Conservation (phyloP, 106 monocot genomes). For the Dioscorea zingiberensis region DNA sequence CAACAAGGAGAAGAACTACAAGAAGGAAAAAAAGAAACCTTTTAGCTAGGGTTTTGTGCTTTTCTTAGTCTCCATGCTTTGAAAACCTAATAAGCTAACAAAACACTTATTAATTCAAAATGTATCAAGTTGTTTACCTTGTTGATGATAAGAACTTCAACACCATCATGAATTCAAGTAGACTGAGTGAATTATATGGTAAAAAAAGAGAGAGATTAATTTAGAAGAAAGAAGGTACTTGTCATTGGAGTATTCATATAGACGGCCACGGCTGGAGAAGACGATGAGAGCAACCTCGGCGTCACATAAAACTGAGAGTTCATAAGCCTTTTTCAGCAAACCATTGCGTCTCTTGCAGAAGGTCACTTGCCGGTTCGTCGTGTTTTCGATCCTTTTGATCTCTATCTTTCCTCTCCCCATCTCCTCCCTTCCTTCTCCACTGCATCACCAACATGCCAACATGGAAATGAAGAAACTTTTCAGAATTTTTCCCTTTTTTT, state of each 20-base stretch:
- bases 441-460: too few relatives aligned
- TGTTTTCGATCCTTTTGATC: constrained; percentile 36
- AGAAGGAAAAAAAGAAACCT: neutral
- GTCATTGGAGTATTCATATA: constrained; percentile 11
- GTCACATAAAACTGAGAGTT: constrained; percentile 14
- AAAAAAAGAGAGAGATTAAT: neutral
- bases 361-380: constrained; percentile 31
- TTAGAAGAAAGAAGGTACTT: neutral
- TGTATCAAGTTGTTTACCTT: neutral
- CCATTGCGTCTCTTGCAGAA: constrained; percentile 25
- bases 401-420: constrained; percentile 36
- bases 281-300: constrained; percentile 16
- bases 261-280: constrained; percentile 14
- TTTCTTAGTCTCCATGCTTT: neutral
- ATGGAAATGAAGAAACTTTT: neutral
- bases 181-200: neutral
- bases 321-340: constrained; percentile 14
- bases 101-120: neutral
- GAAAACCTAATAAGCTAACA: neutral
- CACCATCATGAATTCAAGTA: neutral
- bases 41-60: neutral
- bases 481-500: neutral
- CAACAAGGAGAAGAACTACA: neutral
- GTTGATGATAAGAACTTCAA: neutral
- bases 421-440: constrained; percentile 1